Conservation (phyloP, 345 rosid genomes). For the Trapa bicornis region DNA sequence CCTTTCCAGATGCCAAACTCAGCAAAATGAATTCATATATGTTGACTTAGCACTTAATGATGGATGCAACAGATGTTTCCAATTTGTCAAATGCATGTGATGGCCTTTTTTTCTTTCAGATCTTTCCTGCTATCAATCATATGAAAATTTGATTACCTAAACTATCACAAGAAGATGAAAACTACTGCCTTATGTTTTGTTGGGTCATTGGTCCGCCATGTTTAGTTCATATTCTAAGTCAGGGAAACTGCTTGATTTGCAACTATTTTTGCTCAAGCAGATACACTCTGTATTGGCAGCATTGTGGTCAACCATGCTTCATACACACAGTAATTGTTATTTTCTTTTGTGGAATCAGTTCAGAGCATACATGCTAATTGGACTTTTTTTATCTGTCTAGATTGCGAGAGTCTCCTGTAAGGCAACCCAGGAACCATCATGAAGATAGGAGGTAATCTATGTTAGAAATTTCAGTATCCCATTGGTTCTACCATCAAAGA, state of each 20-base stretch:
- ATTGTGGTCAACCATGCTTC: neutral
- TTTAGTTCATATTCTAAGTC: neutral
- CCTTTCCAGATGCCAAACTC: too few relatives aligned
- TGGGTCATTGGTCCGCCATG: neutral
- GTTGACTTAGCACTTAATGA: too few relatives aligned
- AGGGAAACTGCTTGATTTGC: neutral
- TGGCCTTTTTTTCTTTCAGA: too few relatives aligned
- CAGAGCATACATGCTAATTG: neutral
- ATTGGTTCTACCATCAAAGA: too few relatives aligned
- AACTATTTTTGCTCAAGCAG: neutral
- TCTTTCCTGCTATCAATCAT: too few relatives aligned
- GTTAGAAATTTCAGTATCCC: neutral
- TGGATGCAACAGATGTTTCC: too few relatives aligned
- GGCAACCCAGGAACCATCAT: slow-evolving; percentile 4
- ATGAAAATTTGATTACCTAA: too few relatives aligned
- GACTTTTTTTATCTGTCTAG: neutral
- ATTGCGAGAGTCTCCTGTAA: slow-evolving; percentile 4
- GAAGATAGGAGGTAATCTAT: slow-evolving; percentile 6
- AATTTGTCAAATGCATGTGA: too few relatives aligned
- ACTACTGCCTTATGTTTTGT: neutral
- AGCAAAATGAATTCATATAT: too few relatives aligned
- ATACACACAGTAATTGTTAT: neutral
- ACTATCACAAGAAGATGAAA: too few relatives aligned
- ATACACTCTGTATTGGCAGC: neutral
- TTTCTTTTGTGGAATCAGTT: neutral